Conservation (phyloP, 1,284 basidiomycete species). For the Fistulinella staudtii region DNA sequence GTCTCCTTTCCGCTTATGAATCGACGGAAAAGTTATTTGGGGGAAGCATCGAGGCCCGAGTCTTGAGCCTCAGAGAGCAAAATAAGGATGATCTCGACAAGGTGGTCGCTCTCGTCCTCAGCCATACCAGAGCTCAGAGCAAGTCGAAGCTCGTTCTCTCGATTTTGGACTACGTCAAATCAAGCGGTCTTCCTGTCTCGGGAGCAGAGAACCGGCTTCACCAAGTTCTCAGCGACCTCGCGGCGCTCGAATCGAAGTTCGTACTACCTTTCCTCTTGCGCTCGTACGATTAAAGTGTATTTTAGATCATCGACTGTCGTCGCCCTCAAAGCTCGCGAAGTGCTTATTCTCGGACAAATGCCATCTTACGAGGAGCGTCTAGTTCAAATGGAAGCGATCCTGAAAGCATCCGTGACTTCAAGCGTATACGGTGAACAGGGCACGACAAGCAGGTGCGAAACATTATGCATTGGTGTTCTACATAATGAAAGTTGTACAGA, state of each 20-base stretch:
- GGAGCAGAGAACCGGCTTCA: conserved; percentile 67
- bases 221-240: conserved; percentile 74
- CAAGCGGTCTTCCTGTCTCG: conserved; percentile 67
- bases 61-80: conserved; percentile 88
- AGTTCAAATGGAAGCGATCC: conserved; percentile 91
- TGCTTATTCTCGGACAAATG: conserved; percentile 93
- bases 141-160: conserved; percentile 88
- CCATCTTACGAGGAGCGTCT: conserved; percentile 95
- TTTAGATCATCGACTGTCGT: conserved; percentile 80
- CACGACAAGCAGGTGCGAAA: conserved; percentile 52
- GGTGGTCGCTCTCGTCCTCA: conserved; percentile 84
- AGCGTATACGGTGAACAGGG: conserved; percentile 88
- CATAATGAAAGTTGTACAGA: conserved; percentile 34
- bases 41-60: conserved; percentile 88
- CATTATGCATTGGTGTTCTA: not conserved
- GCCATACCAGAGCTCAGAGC: conserved; percentile 92
- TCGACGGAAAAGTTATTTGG: conserved; percentile 91
- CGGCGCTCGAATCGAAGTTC: conserved; percentile 82
- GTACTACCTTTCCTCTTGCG: conserved; percentile 23
- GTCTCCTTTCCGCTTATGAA: conserved; percentile 72
- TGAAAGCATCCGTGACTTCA: conserved; percentile 84
- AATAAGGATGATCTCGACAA: conserved; percentile 91
- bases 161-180: conserved; percentile 87
- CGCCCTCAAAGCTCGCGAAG: conserved; percentile 95
- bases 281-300: conserved; percentile 5